phyloP scores from a whole-genome alignment of 2,329 filamentous ascomycete genomes.

The Aureobasidium pullulans region DNA sequence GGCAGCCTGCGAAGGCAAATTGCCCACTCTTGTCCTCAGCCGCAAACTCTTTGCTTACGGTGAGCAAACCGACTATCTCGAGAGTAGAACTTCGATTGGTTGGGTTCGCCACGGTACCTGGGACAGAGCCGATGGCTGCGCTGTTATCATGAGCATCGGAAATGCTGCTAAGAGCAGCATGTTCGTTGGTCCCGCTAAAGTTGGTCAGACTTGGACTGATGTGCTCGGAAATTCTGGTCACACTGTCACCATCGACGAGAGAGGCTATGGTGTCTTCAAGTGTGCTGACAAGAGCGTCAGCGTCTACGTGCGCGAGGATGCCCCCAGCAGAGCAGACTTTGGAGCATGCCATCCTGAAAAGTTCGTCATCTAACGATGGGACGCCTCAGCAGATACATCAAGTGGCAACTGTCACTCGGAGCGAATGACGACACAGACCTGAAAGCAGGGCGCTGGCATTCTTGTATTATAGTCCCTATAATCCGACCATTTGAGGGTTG shows the following conservation, averaged over 20 bases:
- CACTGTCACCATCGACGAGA: conserved; percentile 50
- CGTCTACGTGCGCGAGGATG: conserved; percentile 54
- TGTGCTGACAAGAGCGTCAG: conserved; percentile 49
- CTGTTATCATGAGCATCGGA: conserved; percentile 26
- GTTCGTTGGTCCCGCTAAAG: conserved; percentile 46
- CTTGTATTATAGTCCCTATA: neutral
- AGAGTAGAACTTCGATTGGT: conserved; percentile 53
- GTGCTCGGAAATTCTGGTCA: conserved; percentile 50
- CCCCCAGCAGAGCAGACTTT: conserved; percentile 44
- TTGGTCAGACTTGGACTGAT: conserved; percentile 56
- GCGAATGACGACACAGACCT: neutral
- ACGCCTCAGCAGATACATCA: too few relatives aligned
- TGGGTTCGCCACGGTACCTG: conserved; percentile 49
- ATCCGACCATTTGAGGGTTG: neutral
- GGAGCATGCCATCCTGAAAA: conserved; percentile 16
- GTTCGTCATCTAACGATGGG: conserved; percentile 7
- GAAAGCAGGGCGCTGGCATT: neutral
- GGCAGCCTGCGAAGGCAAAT: conserved; percentile 32
- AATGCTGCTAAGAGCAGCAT: conserved; percentile 52
- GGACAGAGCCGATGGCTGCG: conserved; percentile 32
- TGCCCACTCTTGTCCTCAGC: conserved; percentile 54
- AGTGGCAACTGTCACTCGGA: neutral
- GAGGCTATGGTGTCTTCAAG: conserved; percentile 53
- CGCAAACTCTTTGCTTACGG: conserved; percentile 62
- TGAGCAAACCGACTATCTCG: conserved; percentile 55